phyloP scores from a whole-genome alignment of 1,139 yeast genomes.

The Geotrichum cucujoidarum region DNA sequence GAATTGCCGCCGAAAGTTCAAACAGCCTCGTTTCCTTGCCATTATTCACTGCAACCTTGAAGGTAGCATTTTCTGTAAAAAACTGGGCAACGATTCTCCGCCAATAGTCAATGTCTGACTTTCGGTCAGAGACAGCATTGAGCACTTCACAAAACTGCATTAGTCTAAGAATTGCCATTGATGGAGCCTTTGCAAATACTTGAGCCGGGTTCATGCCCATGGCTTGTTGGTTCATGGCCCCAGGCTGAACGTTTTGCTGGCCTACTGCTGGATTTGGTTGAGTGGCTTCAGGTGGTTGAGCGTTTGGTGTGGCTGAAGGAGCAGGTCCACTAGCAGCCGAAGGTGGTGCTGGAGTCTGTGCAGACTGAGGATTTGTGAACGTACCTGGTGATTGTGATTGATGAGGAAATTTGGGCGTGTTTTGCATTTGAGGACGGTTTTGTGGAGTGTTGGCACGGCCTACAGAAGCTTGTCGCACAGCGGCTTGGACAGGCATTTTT shows the following conservation, averaged over 20 bases:
- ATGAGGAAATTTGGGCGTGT: neutral
- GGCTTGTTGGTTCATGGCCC: slow-evolving; percentile 1
- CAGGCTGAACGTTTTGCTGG: slow-evolving; percentile 25
- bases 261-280: neutral
- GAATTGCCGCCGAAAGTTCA: slow-evolving; percentile 58
- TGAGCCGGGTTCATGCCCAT: slow-evolving; percentile 1
- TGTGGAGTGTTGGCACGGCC: slow-evolving; percentile 4
- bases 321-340: no score
- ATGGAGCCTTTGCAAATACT: slow-evolving; percentile 3
- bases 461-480: slow-evolving; percentile 2
- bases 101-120: slow-evolving; percentile 46
- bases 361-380: neutral
- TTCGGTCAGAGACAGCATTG: slow-evolving; percentile 38
- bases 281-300: neutral
- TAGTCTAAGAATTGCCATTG: slow-evolving; percentile 11
- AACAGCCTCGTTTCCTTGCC: slow-evolving; percentile 51
- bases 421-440: neutral
- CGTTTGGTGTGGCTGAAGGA: no score
- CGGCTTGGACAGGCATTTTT: slow-evolving; percentile 7
- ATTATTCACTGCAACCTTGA: slow-evolving; percentile 43
- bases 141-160: slow-evolving; percentile 41
- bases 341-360: no score
- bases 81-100: slow-evolving; percentile 44
- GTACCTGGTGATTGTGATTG: slow-evolving; percentile 7
- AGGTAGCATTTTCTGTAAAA: slow-evolving; percentile 46